These are phyloP conservation scores for Triticum dicoccoides DNA, from an alignment of 176 grass and related monocot genomes.

Conservation along the genomic window DNA sequence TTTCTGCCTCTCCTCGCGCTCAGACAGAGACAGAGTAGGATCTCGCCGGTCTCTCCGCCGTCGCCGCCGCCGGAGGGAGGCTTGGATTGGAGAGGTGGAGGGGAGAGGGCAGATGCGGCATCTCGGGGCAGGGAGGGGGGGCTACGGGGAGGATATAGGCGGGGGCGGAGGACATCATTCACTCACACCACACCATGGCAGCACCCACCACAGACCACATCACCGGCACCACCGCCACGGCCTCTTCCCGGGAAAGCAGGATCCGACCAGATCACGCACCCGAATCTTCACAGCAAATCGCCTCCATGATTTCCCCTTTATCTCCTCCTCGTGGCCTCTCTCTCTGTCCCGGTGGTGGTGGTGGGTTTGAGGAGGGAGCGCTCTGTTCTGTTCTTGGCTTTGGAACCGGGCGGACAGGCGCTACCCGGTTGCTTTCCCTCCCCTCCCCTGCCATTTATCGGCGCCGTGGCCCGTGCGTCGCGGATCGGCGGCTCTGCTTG, in stretches of 20 bases:
- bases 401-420: neutral
- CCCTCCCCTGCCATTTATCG: neutral
- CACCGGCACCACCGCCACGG: neutral
- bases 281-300: slow-evolving; percentile 75
- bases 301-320: slow-evolving; percentile 56
- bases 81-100: neutral
- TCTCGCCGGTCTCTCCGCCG: neutral
- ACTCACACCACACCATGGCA: neutral
- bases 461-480: neutral
- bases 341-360: neutral
- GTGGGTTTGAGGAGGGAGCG: neutral
- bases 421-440: neutral
- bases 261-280: slow-evolving; percentile 77
- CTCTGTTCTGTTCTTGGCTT: slow-evolving; percentile 16
- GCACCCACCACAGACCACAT: neutral
- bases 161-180: neutral
- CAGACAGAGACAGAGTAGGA: neutral
- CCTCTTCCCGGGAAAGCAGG: slow-evolving; percentile 50
- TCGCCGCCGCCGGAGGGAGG: neutral
- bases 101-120: slow-evolving; percentile 14
- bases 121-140: neutral
- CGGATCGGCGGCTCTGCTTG: neutral
- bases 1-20: neutral
- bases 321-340: slow-evolving; percentile 23
- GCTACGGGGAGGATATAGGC: slow-evolving; percentile 9